These are phyloP conservation scores for Boechera retrofracta DNA, from an alignment of 345 rosid genomes.

Conservation along the genomic window DNA sequence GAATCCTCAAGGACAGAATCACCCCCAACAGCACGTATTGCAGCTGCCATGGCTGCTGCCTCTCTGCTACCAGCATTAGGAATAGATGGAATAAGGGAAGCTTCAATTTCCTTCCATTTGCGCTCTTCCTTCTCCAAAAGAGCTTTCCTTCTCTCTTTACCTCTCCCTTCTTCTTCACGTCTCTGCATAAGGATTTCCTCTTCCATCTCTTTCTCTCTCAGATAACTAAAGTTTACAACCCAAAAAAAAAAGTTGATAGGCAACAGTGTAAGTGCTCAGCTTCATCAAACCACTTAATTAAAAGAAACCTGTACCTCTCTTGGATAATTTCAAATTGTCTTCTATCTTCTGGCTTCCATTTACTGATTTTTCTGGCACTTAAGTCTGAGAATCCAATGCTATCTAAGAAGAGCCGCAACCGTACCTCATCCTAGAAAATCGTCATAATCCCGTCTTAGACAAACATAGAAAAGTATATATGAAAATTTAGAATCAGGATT, in stretches of 20 bases:
- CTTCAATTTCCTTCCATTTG: slow-evolving; percentile 99
- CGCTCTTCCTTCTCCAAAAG: slow-evolving; percentile 99
- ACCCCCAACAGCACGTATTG: slow-evolving; percentile 99
- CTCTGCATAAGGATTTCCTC: slow-evolving; percentile 97
- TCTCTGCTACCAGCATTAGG: slow-evolving; percentile 99
- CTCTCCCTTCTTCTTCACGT: slow-evolving; percentile 99
- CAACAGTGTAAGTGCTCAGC: slow-evolving; percentile 25
- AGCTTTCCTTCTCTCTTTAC: slow-evolving; percentile 98
- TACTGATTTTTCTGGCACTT: slow-evolving; percentile 96
- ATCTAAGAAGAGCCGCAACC: slow-evolving; percentile 95
- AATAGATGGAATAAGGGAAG: slow-evolving; percentile 95
- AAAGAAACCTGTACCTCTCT: slow-evolving; percentile 70
- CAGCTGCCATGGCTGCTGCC: slow-evolving; percentile 99
- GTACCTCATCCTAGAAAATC: slow-evolving; percentile 86
- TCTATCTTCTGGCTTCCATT: slow-evolving; percentile 99
- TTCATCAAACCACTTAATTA: slow-evolving; percentile 17
- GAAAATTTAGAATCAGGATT: slow-evolving; percentile 34
- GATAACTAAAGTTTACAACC: slow-evolving; percentile 60
- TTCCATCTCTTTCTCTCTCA: slow-evolving; percentile 99
- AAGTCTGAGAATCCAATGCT: slow-evolving; percentile 98
- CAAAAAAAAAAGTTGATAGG: not conserved
- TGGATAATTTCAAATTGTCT: slow-evolving; percentile 97
- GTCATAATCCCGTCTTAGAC: slow-evolving; percentile 16
- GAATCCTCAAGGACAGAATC: slow-evolving; percentile 99
- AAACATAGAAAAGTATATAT: slow-evolving; percentile 30